These are phyloP conservation scores for Chamaenerion angustifolium DNA, from an alignment of 345 rosid species.

Conservation along the genomic window DNA sequence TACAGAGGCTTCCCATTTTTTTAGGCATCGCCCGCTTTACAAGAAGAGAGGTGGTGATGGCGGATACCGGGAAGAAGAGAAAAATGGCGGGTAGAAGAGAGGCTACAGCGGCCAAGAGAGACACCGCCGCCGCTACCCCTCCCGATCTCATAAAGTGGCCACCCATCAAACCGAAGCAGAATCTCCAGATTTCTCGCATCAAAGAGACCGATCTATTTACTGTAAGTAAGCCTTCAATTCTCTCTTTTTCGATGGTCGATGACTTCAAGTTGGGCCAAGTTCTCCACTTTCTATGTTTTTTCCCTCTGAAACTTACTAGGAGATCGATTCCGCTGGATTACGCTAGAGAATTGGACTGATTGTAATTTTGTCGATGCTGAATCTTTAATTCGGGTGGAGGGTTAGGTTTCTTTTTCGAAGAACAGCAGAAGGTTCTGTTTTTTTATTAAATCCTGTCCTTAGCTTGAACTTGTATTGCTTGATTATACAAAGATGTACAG, in stretches of 20 bases:
- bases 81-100: slow-evolving; percentile 14
- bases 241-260: neutral
- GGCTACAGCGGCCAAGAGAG: neutral
- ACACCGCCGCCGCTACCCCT: slow-evolving; percentile 1
- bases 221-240: slow-evolving; percentile 12
- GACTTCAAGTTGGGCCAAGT: neutral
- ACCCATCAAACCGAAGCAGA: slow-evolving; percentile 19
- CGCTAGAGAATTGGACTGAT: no score
- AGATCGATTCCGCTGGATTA: no score
- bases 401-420: no score
- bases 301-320: no score
- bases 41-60: neutral
- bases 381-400: no score
- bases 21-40: no score
- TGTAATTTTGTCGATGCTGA: no score
- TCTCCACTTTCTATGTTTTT: neutral
- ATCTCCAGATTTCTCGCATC: slow-evolving; percentile 20
- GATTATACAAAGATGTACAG: no score
- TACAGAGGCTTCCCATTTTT: no score
- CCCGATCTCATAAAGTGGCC: slow-evolving; percentile 20
- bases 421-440: no score
- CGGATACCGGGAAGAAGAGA: slow-evolving; percentile 1
- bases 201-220: slow-evolving; percentile 34
- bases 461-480: no score
- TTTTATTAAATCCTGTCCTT: no score